These are phyloP conservation scores for Emericellopsis atlantica DNA, from an alignment of 2,329 filamentous ascomycete genomes.

Conservation along the genomic window DNA sequence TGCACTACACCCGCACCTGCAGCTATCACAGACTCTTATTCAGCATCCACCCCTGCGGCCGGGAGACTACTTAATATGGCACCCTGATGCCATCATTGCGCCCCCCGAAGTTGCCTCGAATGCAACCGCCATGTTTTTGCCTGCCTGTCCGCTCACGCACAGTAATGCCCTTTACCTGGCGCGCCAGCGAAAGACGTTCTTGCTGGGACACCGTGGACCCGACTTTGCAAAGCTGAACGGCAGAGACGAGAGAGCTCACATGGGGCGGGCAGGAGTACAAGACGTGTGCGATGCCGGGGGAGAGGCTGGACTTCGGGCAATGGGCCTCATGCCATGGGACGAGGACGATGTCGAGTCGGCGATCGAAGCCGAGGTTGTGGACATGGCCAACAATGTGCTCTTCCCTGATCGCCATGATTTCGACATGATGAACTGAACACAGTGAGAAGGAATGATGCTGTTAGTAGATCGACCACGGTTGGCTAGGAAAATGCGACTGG, in stretches of 20 bases:
- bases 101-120: conserved; percentile 11
- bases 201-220: conserved; percentile 24
- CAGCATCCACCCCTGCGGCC: conserved; percentile 53
- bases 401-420: conserved; percentile 5
- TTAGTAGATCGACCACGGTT: too few relatives aligned
- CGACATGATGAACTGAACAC: neutral
- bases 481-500: too few relatives aligned
- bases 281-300: conserved; percentile 27
- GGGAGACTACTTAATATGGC: conserved; percentile 66
- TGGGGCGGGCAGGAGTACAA: conserved; percentile 20
- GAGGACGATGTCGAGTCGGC: conserved; percentile 19
- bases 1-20: conserved; percentile 55
- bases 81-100: conserved; percentile 57
- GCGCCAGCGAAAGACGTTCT: conserved; percentile 26
- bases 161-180: conserved; percentile 28
- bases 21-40: conserved; percentile 52
- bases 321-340: conserved; percentile 28
- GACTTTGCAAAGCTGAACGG: conserved; percentile 19
- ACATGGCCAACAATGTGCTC: conserved; percentile 2
- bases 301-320: conserved; percentile 24
- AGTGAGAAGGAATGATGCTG: too few relatives aligned
- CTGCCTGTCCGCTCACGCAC: conserved; percentile 26
- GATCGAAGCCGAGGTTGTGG: conserved; percentile 19
- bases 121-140: conserved; percentile 23
- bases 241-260: conserved; percentile 16